Base-by-base conservation (phyloP, 345 rosid genomes). In the Hibiscus tridactylites region DNA sequence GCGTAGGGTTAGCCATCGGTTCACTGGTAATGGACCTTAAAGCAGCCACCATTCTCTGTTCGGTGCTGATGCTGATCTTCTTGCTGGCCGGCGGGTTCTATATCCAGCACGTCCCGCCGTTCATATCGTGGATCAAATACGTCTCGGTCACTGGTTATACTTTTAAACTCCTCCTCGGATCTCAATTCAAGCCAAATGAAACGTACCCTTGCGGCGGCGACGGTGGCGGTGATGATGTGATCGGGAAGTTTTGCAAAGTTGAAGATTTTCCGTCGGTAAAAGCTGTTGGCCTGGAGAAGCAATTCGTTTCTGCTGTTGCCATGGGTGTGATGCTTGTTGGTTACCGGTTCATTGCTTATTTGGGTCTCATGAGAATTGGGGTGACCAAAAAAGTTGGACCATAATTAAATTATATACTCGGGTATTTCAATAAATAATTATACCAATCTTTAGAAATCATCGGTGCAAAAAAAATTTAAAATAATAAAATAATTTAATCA, bases 1-100 rank as follows among this genome's bases (percentile, higher is more conserved):
- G 87, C 33, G 73, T 85, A 1, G 87, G 92, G 3, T 82, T 86
- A 3, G 92, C 88, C 6, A 16, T 86, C 1, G 90, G 92, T 9
- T 84, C 92, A 54, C 7, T 9, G 76, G 50, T 85, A 8, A 54
- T 54, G 87, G 72, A 86, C 71, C 90, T 72, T 65, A 77, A 66
- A 58, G n/a, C 78, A 1, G 90, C 93, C 0, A 65, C 81, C 28
- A 78, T 74, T 3, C 49, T 82, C 3, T 85, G 86, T 10, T 74
- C 86, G 0, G 84, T 81, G 3, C 16, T 82, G 39, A 77, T 82
- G 83, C 75, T 85, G 28, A 0, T 76, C 0, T 84, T 78, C 53
- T 73, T 76, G 6, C 74, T 86, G 1, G 77, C 87, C 1, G 83
- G 90, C 9, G 92, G 90, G 13, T 86, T 72, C 74, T 78, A 80